Base-by-base conservation (phyloP, 768 basidiomycete genomes). In the Rhizopogon vulgaris region DNA sequence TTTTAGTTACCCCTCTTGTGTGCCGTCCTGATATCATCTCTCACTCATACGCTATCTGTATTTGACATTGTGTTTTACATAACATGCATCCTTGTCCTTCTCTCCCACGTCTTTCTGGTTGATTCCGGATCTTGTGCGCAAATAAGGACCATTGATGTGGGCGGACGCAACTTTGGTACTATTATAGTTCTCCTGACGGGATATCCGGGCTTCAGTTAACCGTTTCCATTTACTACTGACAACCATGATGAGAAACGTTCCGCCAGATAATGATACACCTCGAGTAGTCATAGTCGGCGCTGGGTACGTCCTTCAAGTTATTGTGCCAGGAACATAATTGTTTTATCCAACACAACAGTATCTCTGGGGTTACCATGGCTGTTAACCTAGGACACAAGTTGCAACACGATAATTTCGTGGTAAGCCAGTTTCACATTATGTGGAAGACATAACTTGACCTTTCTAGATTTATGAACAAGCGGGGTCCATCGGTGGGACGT, bases 401-500 rank as follows among this genome's bases (percentile, higher is more conserved):
- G 9, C 58, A 63, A 8, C 78, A 72, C 56, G 65, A 74, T 27
- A 73, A 78, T 58, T 81, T 81, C 52, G 74, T 71, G 48, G 78
- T 78, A 56, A 46, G 72, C 65, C 18, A 41, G 36, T 14, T 52
- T 37, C 18, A 55, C 52, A 15, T 28, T 9, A 48, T 49, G 24
- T 32, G n/a, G 39, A 18, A 39, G 43, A 7, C 22, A 34, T 30
- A 12, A 34, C 8, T 15, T 22, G 45, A 46, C 18, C 14, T 46
- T 48, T 52, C 5, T 56, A 81, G 79, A 78, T 81, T 18, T 79
- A 74, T 52, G 79, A 81, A 57, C 73, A 70, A 50, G 77, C 71
- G 27, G 58, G 62, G 22, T 63, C 71, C 34, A 67, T 80, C 41
- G 79, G 78, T 42, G 80, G 79, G 48, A 81, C 79, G 41, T 80